Conservation (phyloP, 257 asterid genomes). For the Cynanchum wilfordii region DNA sequence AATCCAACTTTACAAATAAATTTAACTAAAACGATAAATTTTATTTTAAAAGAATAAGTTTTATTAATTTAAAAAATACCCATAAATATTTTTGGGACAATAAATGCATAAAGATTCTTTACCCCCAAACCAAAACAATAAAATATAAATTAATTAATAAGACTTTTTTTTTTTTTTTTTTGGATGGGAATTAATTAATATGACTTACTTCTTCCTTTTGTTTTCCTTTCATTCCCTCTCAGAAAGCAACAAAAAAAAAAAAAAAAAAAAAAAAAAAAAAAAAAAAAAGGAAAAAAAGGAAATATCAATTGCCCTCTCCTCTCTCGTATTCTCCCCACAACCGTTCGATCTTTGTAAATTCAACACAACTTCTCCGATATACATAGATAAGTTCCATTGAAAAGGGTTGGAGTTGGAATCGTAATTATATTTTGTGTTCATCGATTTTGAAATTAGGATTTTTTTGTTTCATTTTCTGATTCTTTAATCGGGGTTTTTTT, state of each 20-base stretch:
- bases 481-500: background rate
- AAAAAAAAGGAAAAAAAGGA: background rate
- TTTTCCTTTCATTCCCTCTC: background rate
- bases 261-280: background rate
- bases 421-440: background rate
- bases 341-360: constrained; percentile 14
- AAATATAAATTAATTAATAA: background rate
- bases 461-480: background rate
- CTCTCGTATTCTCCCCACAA: background rate
- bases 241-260: background rate
- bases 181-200: too few species aligned
- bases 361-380: background rate
- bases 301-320: background rate
- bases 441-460: background rate
- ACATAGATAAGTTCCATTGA: background rate
- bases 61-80: too few species aligned
- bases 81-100: too few species aligned
- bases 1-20: too few species aligned
- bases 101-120: too few species aligned
- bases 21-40: too few species aligned
- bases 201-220: background rate
- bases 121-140: too few species aligned
- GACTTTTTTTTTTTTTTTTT: too few species aligned
- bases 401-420: background rate
- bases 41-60: too few species aligned